phyloP scores from a whole-genome alignment of 495 filamentous ascomycete species.

The Gamarada debralockiae region DNA sequence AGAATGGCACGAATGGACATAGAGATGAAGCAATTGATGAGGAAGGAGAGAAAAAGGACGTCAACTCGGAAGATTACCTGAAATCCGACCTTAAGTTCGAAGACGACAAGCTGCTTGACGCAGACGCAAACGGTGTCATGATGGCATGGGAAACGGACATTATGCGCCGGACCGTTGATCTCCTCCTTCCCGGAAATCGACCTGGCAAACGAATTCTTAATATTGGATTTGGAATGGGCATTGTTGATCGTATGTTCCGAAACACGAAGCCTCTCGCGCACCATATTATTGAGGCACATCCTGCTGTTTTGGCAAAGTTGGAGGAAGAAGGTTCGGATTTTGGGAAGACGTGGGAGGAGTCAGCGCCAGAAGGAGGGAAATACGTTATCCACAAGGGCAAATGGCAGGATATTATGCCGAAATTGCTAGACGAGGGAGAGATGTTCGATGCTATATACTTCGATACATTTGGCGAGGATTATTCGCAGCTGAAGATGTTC shows the following conservation, averaged over 20 bases:
- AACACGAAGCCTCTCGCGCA: slow-evolving; percentile 60
- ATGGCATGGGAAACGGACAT: slow-evolving; percentile 94
- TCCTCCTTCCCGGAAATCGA: slow-evolving; percentile 48
- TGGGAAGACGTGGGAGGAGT: slow-evolving; percentile 39
- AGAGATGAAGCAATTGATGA: slow-evolving; percentile 17
- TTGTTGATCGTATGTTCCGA: slow-evolving; percentile 83
- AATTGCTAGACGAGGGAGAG: slow-evolving; percentile 62
- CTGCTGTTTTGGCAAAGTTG: slow-evolving; percentile 71
- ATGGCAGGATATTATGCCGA: slow-evolving; percentile 81
- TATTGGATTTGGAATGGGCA: slow-evolving; percentile 95
- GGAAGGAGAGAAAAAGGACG: slow-evolving; percentile 21
- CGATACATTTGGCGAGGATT: slow-evolving; percentile 95
- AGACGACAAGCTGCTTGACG: slow-evolving; percentile 68
- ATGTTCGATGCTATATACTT: slow-evolving; percentile 94
- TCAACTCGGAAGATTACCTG: slow-evolving; percentile 60
- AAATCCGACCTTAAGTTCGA: slow-evolving; percentile 71
- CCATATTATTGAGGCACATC: slow-evolving; percentile 93
- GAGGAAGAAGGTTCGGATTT: slow-evolving; percentile 37
- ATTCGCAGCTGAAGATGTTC: slow-evolving; percentile 78
- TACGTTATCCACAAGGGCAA: slow-evolving; percentile 51
- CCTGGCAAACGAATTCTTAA: slow-evolving; percentile 74
- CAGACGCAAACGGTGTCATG: slow-evolving; percentile 87
- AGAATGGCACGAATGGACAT: slow-evolving; percentile 6
- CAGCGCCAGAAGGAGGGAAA: slow-evolving; percentile 34
- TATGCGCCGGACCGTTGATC: slow-evolving; percentile 73